Evolutionary conservation across 2,329 filamentous ascomycete genomes (phyloP), one percentile per base, ranked within the genome.

Genomic region (Rutstroemia sydowiana): DNA sequence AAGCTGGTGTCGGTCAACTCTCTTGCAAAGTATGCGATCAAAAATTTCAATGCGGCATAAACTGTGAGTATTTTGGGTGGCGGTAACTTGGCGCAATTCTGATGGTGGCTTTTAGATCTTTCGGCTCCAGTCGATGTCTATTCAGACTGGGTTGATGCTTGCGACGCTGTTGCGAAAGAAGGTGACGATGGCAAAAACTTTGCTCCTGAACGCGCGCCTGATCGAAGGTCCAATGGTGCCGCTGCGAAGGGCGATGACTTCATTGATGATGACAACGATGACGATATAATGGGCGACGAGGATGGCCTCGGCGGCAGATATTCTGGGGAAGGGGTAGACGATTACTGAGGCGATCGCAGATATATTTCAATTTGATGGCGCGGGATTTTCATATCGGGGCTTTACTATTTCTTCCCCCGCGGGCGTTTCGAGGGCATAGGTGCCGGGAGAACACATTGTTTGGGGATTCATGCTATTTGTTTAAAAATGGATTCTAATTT

Each of bases 141-240:
- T 66, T 88, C 88, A 31, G 93, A 97, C 69, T 98, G 93, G 93
- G 88, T 98, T 57, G 93, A 98, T 71, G 93, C 93, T n/a, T 87
- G 84, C 66, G 85, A 88, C 65, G 76, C 80, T 5, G 84, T 87
- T 45, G 83, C 83, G 14, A 84, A 86, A 64, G 75, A 82, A 55
- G 75, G 73, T 16, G 71, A 68, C 13, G 69, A 65, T 20, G 63
- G 61, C 16, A 65, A 63, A 40, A 58, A 60, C 30, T 45, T 52
- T 48, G 60, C 59, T 16, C 58, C 59, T 18, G 48, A 61, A 43
- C 56, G 62, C 21, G 55, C 53, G 10, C 56, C 56, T 23, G 52
- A 51, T 16, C 36, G 54, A 39, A 52, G 57, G 8, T 56, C 57
- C 51, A 39, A 54, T 16, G 54, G 54, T 31, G 57, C 37, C 28